Base-by-base conservation (phyloP, 2,329 filamentous ascomycete genomes). In the Mycosphaerella arachidis region DNA sequence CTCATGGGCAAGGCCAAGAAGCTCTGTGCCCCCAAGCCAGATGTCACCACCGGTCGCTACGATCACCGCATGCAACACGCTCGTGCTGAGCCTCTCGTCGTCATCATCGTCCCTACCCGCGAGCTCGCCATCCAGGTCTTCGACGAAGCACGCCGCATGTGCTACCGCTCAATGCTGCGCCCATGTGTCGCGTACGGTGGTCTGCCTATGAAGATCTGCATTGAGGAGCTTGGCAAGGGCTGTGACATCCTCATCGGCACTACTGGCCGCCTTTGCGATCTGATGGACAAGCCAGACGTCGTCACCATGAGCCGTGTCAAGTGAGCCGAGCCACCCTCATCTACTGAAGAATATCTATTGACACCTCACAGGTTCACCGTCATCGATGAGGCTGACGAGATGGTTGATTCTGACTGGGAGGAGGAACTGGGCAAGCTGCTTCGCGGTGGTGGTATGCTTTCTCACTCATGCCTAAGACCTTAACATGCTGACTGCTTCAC, bases 1-100 rank as follows among this genome's bases (percentile, higher is more conserved):
- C 78, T 99, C 24, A 97, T 97, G 91, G 94, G 94, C 29, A 97
- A 97, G 77, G 91, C 90, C 6, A 94, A 92, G 77, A 92, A 92
- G 76, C 78, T 97, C 6, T 87, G 88, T 1, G 92, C 90, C 5
- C 82, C 86, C 48, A 89, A 92, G 4, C 91, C 92, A 0, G 86
- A 88, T 63, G 58, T 53, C 16, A 51, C 48, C 9, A 55, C 57
- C 8, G 56, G 63, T 1, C 80, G 77, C 0, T 88, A 86, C 68
- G 76, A 83, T 10, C 75, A 81, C 2, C 77, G 70, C 67, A 70
- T 72, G 16, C 74, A 84, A 20, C 74, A 75, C 1, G 84, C 90
- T 43, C 84, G 85, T 48, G 93, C 92, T 7, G 92, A 97, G 79
- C 94, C 94, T 4, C 77, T 99, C 6, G 89, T 97, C 0, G 79